Conservation (phyloP, 305 asterid genomes). For the Striga hermonthica region DNA sequence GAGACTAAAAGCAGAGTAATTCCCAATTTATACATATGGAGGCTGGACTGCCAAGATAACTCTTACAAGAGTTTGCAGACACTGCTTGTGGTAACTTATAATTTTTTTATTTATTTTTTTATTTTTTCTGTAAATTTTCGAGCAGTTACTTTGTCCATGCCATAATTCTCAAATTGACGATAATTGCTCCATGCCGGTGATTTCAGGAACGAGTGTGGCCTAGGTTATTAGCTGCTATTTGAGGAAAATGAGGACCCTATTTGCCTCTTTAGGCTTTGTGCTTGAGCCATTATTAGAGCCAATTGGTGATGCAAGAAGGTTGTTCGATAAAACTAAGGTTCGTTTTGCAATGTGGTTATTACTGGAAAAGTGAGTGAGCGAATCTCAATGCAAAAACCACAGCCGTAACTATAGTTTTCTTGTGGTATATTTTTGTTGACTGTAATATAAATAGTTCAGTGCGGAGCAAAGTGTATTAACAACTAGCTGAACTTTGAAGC, state of each 20-base stretch:
- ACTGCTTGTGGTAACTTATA: background rate
- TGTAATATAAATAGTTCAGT: conserved; percentile 21
- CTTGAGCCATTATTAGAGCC: background rate
- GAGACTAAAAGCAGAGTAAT: too few species aligned
- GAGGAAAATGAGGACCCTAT: conserved; percentile 3
- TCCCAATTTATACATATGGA: too few species aligned
- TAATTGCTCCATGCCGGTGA: conserved; percentile 21
- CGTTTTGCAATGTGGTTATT: conserved; percentile 11
- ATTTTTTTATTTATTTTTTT: background rate
- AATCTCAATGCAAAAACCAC: conserved; percentile 4
- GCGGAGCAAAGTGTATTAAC: conserved; percentile 19
- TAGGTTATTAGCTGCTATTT: conserved; percentile 21
- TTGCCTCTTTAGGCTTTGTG: conserved; percentile 1
- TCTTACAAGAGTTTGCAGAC: background rate
- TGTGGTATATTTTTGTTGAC: background rate
- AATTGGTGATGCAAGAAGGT: conserved; percentile 10
- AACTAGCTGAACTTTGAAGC: conserved; percentile 14
- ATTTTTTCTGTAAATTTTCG: background rate
- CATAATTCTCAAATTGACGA: background rate
- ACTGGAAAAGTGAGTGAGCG: conserved; percentile 4
- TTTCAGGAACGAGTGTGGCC: conserved; percentile 33
- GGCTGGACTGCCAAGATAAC: too few species aligned
- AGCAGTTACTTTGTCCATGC: background rate
- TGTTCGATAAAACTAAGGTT: background rate
- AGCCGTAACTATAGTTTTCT: conserved; percentile 16